These are phyloP conservation scores for Glebionis coronaria DNA, from an alignment of 129 eudicot genomes.

Conservation along the genomic window DNA sequence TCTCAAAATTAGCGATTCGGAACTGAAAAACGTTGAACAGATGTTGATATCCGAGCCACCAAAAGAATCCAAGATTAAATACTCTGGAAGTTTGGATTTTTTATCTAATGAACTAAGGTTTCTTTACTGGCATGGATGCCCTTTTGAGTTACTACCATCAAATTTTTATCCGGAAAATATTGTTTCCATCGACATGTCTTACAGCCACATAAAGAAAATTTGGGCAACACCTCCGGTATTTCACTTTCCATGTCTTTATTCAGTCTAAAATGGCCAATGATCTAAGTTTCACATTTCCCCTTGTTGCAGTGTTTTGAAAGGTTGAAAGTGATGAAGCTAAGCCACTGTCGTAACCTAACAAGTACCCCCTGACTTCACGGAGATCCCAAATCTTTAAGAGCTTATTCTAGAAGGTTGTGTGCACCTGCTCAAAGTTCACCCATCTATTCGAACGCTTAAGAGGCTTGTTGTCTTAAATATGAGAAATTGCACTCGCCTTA, in stretches of 20 bases:
- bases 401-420: constrained; percentile 21
- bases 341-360: constrained; percentile 13
- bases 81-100: neutral
- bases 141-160: constrained; percentile 12
- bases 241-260: neutral
- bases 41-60: neutral
- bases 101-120: constrained; percentile 20
- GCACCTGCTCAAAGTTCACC: constrained; percentile 15
- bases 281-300: neutral
- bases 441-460: constrained; percentile 21
- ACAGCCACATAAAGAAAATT: constrained; percentile 12
- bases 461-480: constrained; percentile 10
- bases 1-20: constrained; percentile 6
- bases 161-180: constrained; percentile 17
- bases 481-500: constrained; percentile 10
- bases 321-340: constrained; percentile 22
- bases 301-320: constrained; percentile 6
- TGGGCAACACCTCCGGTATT: constrained; percentile 24
- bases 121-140: constrained; percentile 22
- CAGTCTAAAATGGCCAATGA: too few relatives aligned
- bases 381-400: constrained; percentile 16
- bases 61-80: neutral
- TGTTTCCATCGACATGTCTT: constrained; percentile 21
- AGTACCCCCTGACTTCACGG: constrained; percentile 21
- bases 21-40: neutral